Percentiles rank a stretch among this genome's conserved stretches.
Conservation (phyloP, 306 rosid genomes). For the Cucumis cinereus region DNA sequence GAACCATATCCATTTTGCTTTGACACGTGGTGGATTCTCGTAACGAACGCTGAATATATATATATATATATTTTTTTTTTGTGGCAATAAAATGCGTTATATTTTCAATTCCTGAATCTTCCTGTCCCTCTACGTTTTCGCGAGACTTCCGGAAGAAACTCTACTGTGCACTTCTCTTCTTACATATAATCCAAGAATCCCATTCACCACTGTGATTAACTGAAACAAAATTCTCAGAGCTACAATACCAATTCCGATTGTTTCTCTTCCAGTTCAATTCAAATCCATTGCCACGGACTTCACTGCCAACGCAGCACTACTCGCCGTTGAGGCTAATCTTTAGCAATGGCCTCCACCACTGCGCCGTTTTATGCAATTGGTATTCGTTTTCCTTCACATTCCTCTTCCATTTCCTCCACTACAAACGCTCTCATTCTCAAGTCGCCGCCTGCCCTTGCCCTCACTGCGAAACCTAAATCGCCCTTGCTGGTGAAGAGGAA, state of each 20-base stretch:
- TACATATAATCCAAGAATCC: neutral
- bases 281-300: neutral
- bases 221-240: neutral
- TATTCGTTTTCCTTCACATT: conserved; percentile 20
- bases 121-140: neutral
- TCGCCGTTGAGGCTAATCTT: neutral
- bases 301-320: neutral
- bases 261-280: neutral
- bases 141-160: conserved; percentile 5
- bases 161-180: neutral
- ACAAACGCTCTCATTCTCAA: conserved; percentile 25
- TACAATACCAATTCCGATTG: neutral
- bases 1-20: neutral
- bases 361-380: conserved; percentile 30
- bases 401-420: conserved; percentile 20
- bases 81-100: neutral
- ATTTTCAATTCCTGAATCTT: neutral
- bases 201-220: neutral
- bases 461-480: conserved; percentile 21
- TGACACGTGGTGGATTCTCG: conserved; percentile 9
- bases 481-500: conserved; percentile 20
- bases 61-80: too few relatives aligned
- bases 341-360: conserved; percentile 40
- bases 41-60: neutral
- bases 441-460: conserved; percentile 21